phyloP scores from a whole-genome alignment of 1,139 yeast species.

The Suhomyces coccinellae region DNA sequence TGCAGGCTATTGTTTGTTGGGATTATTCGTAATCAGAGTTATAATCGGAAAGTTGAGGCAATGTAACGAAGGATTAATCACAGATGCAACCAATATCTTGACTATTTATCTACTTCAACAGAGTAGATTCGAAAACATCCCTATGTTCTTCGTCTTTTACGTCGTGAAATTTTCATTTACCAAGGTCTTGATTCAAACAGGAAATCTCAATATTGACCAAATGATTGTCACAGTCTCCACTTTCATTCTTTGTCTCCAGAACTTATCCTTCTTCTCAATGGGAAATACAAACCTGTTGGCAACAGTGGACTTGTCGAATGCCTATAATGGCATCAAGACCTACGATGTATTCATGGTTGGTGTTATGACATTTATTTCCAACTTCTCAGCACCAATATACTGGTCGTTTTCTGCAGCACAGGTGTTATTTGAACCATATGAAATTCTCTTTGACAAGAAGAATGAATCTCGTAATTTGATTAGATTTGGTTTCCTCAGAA shows the following conservation, averaged over 20 bases:
- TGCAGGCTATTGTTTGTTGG: constrained; percentile 20
- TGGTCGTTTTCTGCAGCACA: constrained; percentile 67
- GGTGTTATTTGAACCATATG: constrained; percentile 38
- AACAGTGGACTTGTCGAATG: constrained; percentile 84
- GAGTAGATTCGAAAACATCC: constrained; percentile 66
- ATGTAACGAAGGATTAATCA: constrained; percentile 28
- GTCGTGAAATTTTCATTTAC: constrained; percentile 33
- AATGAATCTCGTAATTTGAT: constrained; percentile 16
- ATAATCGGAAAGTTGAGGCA: constrained; percentile 27
- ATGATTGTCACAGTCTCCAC: constrained; percentile 24
- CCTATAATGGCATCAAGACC: constrained; percentile 79
- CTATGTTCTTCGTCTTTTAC: constrained; percentile 59
- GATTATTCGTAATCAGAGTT: constrained; percentile 27
- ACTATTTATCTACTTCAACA: constrained; percentile 68
- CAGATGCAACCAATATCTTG: constrained; percentile 46
- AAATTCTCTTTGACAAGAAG: constrained; percentile 14
- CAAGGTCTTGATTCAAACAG: constrained; percentile 11
- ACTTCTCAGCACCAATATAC: constrained; percentile 81
- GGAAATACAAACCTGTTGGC: constrained; percentile 94
- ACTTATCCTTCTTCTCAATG: constrained; percentile 77
- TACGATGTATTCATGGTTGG: constrained; percentile 79
- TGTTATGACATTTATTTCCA: constrained; percentile 71
- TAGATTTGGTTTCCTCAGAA: constrained; percentile 26
- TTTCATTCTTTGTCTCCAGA: constrained; percentile 51
- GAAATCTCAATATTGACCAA: constrained; percentile 21